Evolutionary conservation across 2,329 filamentous ascomycete genomes (phyloP), one percentile per base, ranked within the genome.

Genomic region (Alternaria sp.): DNA sequence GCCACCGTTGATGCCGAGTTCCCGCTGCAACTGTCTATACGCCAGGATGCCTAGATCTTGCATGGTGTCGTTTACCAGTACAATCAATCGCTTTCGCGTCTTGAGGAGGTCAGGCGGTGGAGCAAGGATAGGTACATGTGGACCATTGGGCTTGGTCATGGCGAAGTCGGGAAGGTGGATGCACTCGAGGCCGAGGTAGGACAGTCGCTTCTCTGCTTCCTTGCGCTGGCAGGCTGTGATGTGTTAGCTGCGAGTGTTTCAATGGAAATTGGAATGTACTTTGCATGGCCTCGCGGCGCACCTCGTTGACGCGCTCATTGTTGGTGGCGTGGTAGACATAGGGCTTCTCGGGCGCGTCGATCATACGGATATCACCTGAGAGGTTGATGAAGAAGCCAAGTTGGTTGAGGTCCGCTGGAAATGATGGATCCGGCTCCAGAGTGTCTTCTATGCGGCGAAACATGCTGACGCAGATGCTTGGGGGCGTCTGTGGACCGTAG

Each of bases 331-430:
- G 90, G 84, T 86, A 97, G 69, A 92, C 87, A 83, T 93, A 97
- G 74, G 89, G 90, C 67, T 86, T 83, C 26, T 90, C 85, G 0
- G 91, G 89, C 36, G 93, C 82, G 21, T 86, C 82, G 58, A 92
- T 90, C 64, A 85, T 89, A 51, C 91, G 89, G 65, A 97, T 87
- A 73, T 95, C 88, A 69, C 95, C 92, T 0, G 89, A 80, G 0
- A 89, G 85, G 69, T 92, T 93, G 80, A 97, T 80, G 76, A 92
- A 94, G 80, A 93, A 96, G 46, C 93, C 94, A 4, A 98, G 88
- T 57, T 87, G 82, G 62, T 88, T 82, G 26, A 98, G 83, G 70
- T 91, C 83, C 0, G 85, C 80, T 11, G 89, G 85, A 74, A 91
- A 96, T 12, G 83, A 75, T 1, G 88, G 86, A 73, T 97, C 77